Base-by-base conservation (phyloP, 352 stramenopile species). In the Phytopythium cucurbitacearum region DNA sequence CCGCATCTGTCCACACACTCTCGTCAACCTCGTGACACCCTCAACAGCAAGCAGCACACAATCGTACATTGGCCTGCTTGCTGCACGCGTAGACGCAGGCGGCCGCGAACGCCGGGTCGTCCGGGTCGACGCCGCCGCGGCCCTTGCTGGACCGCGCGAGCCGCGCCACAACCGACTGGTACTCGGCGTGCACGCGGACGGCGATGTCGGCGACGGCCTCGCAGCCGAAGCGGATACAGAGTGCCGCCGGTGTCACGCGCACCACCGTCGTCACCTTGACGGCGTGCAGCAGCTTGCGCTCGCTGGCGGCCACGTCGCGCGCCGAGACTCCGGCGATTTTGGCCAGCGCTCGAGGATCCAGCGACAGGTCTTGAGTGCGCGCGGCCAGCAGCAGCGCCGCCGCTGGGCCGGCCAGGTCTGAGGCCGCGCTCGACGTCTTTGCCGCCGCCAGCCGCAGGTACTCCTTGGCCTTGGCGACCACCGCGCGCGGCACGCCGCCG, bases 191-290 rank as follows among this genome's bases (percentile, higher is more conserved):
- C 38, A 91, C 76, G 45, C 68, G 73, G 16, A 66, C 59, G 5
- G 88, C 78, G 44, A 82, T 71, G 56, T 88, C 77, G 12, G 73
- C 74, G 49, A 91, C 77, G 13, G 59, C 65, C 39, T 82, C 73
- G 40, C 80, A 91, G 40, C 80, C 80, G 37, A 87, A 85, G 28
- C 83, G 80, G 56, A 91, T 85, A 45, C 80, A 91, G 7, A 91
- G 62, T 7, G 76, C 72, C 5, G 72, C 58, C 4, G 77, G 70
- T 3, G 74, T 78, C 16, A 69, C 69, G 55, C 78, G 65, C 7
- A 87, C 59, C 8, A 83, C 64, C 3, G 68, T 68, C 12, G 61
- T 59, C 16, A 76, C 66, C 46, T 71, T 69, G 35, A 90, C 71
- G 4, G 68, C 69, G 49, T 78, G 60, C 12, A 82, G 42, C 43